These are phyloP conservation scores for Stephania japonica DNA, from an alignment of 164 flowering plant genomes.

Conservation along the genomic window DNA sequence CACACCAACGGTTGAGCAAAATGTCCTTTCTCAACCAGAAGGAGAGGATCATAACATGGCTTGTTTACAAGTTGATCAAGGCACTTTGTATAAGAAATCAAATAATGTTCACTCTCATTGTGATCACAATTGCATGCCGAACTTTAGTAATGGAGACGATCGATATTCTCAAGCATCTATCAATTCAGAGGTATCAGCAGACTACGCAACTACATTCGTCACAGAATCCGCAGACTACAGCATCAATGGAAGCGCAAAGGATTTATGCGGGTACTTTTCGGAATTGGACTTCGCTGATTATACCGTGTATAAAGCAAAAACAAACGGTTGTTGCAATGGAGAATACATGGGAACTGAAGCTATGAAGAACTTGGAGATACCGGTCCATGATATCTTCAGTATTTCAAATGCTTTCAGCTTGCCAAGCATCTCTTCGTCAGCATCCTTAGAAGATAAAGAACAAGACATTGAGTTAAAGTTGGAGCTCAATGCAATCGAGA, in stretches of 20 bases:
- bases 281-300: slow-evolving; percentile 16
- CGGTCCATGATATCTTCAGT: slow-evolving; percentile 12
- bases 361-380: slow-evolving; percentile 16
- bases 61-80: slow-evolving; percentile 2
- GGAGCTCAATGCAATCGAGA: slow-evolving; percentile 53
- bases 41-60: slow-evolving; percentile 2
- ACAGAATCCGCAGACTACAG: slow-evolving; percentile 11
- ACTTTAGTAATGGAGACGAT: slow-evolving; percentile 15
- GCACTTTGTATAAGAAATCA: background rate
- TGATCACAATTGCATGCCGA: background rate
- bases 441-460: slow-evolving; percentile 33
- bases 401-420: slow-evolving; percentile 25
- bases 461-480: slow-evolving; percentile 36
- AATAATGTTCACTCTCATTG: slow-evolving; percentile 13
- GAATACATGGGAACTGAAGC: slow-evolving; percentile 12
- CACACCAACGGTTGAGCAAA: slow-evolving; percentile 10
- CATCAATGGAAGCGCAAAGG: slow-evolving; percentile 9
- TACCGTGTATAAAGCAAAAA: slow-evolving; percentile 6
- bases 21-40: slow-evolving; percentile 6
- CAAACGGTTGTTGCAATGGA: slow-evolving; percentile 2
- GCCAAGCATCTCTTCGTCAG: slow-evolving; percentile 23
- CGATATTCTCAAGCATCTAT: slow-evolving; percentile 24
- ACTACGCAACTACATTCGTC: slow-evolving; percentile 11
- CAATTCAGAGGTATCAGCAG: slow-evolving; percentile 31
- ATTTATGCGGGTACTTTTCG: slow-evolving; percentile 7